These are phyloP conservation scores for Coprinopsis cinerea DNA, from an alignment of 768 basidiomycete genomes.

Conservation along the genomic window DNA sequence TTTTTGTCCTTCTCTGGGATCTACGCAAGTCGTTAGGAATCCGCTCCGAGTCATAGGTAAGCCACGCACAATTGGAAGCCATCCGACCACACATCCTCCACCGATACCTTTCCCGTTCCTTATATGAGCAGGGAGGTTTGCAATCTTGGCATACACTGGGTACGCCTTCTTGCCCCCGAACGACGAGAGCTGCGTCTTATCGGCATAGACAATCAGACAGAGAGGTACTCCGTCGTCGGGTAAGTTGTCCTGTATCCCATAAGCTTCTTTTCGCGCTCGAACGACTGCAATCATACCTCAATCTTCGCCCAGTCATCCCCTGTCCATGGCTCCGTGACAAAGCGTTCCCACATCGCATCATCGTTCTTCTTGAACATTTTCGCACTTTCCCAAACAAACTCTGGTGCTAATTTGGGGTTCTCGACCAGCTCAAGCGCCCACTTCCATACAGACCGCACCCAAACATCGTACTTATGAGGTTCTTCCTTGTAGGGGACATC, in stretches of 20 bases:
- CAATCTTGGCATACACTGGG: constrained; percentile 27
- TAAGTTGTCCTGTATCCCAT: constrained; percentile 5
- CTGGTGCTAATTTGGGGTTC: background rate
- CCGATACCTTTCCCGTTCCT: constrained; percentile 2
- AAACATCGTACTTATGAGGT: background rate
- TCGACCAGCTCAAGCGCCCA: constrained; percentile 5
- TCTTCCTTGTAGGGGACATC: background rate
- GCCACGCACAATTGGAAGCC: constrained; percentile 26
- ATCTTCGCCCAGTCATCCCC: constrained; percentile 6
- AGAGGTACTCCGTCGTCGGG: constrained; percentile 21
- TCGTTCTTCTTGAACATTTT: constrained; percentile 2
- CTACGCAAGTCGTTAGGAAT: constrained; percentile 15
- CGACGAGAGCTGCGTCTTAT: constrained; percentile 32
- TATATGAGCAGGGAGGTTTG: constrained; percentile 22
- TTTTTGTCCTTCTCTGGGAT: constrained; percentile 21
- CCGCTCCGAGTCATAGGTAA: background rate
- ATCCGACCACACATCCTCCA: constrained; percentile 24
- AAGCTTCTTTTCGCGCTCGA: background rate
- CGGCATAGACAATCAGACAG: constrained; percentile 30
- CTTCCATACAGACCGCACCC: background rate
- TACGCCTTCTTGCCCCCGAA: constrained; percentile 31
- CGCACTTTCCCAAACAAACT: background rate
- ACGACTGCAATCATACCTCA: constrained; percentile 7
- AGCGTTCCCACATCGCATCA: constrained; percentile 2
- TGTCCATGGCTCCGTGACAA: constrained; percentile 16